phyloP scores from a whole-genome alignment of 2,329 filamentous ascomycete genomes.

The Hymenoscyphus repandus region DNA sequence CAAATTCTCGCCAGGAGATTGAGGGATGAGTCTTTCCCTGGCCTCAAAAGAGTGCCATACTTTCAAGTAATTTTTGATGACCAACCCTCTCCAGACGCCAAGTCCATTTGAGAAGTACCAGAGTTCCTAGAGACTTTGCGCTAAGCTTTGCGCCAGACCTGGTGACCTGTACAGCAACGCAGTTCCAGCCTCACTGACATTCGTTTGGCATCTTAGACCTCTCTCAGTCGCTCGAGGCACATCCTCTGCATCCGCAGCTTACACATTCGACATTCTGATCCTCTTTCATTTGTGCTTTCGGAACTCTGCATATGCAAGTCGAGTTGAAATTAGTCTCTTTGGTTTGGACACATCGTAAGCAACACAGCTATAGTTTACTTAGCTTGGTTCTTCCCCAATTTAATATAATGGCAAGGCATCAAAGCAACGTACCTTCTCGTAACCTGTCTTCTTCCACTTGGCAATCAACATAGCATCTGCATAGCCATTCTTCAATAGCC shows the following conservation, averaged over 20 bases:
- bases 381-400: constrained; percentile 1
- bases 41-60: no score
- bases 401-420: not conserved
- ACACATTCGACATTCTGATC: constrained; percentile 89
- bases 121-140: no score
- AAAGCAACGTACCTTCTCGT: constrained; percentile 71
- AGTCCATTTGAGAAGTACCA: no score
- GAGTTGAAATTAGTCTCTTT: constrained; percentile 99
- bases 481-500: constrained; percentile 93
- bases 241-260: constrained; percentile 89
- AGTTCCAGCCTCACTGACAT: not conserved
- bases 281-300: constrained; percentile 82
- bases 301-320: constrained; percentile 95
- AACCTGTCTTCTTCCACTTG: constrained; percentile 99
- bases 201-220: not conserved
- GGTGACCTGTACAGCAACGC: no score
- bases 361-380: constrained; percentile 64
- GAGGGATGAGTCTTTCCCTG: no score
- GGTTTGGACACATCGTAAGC: constrained; percentile 94
- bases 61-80: no score
- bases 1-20: no score
- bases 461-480: constrained; percentile 93
- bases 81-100: no score
- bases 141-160: no score
- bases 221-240: constrained; percentile 71